These are phyloP conservation scores for Plasmodium gonderi DNA, from an alignment of 169 alveolate genomes.

Conservation along the genomic window DNA sequence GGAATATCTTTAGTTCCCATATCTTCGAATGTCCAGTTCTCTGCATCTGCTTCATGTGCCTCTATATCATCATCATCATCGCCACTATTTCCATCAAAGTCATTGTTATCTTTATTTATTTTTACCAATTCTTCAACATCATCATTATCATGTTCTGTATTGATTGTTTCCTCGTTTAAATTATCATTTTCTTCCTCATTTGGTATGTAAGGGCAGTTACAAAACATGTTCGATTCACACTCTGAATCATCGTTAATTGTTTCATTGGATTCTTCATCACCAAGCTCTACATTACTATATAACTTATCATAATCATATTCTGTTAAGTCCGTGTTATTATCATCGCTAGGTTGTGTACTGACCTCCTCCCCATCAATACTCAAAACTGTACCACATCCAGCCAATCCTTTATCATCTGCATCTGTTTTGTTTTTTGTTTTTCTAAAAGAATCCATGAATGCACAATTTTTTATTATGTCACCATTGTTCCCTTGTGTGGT, in stretches of 20 bases:
- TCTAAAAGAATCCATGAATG: background rate
- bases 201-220: background rate
- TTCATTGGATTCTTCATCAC: no score
- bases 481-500: background rate
- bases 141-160: background rate
- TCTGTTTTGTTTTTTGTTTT: background rate
- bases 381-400: background rate
- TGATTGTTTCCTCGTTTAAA: background rate
- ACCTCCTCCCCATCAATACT: background rate
- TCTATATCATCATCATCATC: background rate
- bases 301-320: no score
- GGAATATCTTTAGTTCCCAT: conserved; percentile 58
- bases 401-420: background rate
- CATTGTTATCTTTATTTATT: background rate
- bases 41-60: background rate
- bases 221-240: background rate
- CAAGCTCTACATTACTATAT: no score
- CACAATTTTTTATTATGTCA: background rate
- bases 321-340: no score
- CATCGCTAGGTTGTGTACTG: no score
- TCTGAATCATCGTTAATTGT: background rate
- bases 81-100: background rate
- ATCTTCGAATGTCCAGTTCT: conserved; percentile 46
- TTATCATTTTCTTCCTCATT: background rate
- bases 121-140: background rate